Evolutionary conservation across 345 rosid genomes (phyloP).

Genomic region (Litchi chinensis): DNA sequence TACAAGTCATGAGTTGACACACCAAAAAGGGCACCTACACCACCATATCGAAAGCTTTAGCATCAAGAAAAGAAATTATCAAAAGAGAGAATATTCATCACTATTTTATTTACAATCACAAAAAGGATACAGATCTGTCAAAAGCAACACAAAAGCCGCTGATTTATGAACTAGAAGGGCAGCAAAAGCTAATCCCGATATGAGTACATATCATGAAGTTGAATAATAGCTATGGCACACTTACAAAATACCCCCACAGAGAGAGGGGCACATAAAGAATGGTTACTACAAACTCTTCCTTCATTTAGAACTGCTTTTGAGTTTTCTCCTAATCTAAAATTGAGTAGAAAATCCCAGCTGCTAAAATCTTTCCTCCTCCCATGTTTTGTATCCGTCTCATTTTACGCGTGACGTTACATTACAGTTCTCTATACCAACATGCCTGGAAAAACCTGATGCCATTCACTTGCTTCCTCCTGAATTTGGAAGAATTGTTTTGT

Average conservation of each 20-base stretch:
- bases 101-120: constrained; percentile 14
- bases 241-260: constrained; percentile 34
- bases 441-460: not conserved
- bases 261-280: constrained; percentile 32
- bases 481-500: constrained; percentile 30
- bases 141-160: constrained; percentile 7
- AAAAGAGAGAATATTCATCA: constrained; percentile 5
- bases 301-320: constrained; percentile 9
- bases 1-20: not conserved
- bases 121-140: constrained; percentile 6
- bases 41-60: not conserved
- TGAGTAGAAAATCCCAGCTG: constrained; percentile 26
- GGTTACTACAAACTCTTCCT: constrained; percentile 20
- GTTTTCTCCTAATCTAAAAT: constrained; percentile 27
- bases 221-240: constrained; percentile 20
- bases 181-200: constrained; percentile 17
- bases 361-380: constrained; percentile 17
- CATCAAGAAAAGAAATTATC: not conserved
- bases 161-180: constrained; percentile 20
- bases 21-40: not conserved
- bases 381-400: constrained; percentile 13
- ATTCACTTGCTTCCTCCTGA: constrained; percentile 34
- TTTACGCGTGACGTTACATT: constrained; percentile 11
- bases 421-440: constrained; percentile 15
- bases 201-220: constrained; percentile 30